Base-by-base conservation (phyloP, 1,284 basidiomycete genomes). In the Agroathelia rolfsii region DNA sequence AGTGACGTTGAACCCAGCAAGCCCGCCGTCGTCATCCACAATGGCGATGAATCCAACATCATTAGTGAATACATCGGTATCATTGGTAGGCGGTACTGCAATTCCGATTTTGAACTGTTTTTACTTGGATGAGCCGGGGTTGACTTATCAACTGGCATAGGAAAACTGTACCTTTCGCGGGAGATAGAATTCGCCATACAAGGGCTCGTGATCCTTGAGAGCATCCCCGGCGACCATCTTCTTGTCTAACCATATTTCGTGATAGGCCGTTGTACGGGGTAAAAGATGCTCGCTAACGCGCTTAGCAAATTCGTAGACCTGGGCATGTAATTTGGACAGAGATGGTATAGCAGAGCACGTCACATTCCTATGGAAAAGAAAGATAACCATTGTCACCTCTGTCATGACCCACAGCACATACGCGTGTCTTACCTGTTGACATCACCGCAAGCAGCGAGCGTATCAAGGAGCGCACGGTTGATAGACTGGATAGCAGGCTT, bases 191-290 rank as follows among this genome's bases (percentile, higher is more conserved):
- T 90, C 84, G 28, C 95, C 95, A 54, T 98, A 99, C 11, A 97
- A 62, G 1, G 95, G 94, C 61, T 99, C 94, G 44, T 86, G 76
- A 59, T 98, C 95, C 56, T 89, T 82, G 41, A 95, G 58, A 1
- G 89, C 88, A 26, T 89, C 89, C 16, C 89, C 90, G 12, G 82
- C 85, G 21, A 97, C 79, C 44, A 93, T 63, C 65, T 95, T 93
- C 65, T 93, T 88, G 66, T 97, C 90, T 33, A 97, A 68, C 94
- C 95, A 98, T 47, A 98, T 97, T 62, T 98, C 95, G 55, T 96
- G 92, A 59, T 99, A 98, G 2, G 95, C 94, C 4, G 78, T 80
- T 12, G 93, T 97, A 34, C 79, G 72, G 11, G 94, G 94, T 22
- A 96, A 68, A 13, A 99, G 73, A 52, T 87, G 82, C 48, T 83